phyloP scores from a whole-genome alignment of 331 rosid genomes.

The Spiraea crenata region DNA sequence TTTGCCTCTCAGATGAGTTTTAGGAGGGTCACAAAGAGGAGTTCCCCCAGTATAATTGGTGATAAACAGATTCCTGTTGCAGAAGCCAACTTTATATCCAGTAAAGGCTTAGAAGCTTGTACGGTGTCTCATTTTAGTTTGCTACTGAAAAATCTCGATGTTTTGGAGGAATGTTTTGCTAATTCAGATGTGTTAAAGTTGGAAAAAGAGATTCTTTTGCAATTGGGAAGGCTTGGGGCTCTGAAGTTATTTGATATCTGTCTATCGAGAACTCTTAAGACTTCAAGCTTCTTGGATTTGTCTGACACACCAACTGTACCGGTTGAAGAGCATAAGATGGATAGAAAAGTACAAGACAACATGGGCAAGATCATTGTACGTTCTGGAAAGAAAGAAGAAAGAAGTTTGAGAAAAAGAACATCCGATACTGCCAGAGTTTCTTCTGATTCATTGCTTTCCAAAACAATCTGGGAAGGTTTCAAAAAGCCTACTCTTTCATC shows the following conservation, averaged over 20 bases:
- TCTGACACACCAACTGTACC: slow-evolving; percentile 22
- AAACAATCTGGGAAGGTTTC: slow-evolving; percentile 28
- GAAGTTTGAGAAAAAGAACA: slow-evolving; percentile 46
- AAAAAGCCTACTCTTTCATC: slow-evolving; percentile 31
- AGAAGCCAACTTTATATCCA: slow-evolving; percentile 24
- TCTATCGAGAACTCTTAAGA: slow-evolving; percentile 49
- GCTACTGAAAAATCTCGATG: slow-evolving; percentile 70
- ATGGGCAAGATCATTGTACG: slow-evolving; percentile 37
- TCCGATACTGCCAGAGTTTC: slow-evolving; percentile 26
- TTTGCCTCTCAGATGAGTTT: slow-evolving; percentile 39
- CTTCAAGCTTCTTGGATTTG: slow-evolving; percentile 33
- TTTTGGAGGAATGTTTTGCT: slow-evolving; percentile 68
- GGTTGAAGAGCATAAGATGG: slow-evolving; percentile 30
- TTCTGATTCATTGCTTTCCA: slow-evolving; percentile 27
- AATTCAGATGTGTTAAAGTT: slow-evolving; percentile 56
- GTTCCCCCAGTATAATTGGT: slow-evolving; percentile 29
- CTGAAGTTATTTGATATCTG: slow-evolving; percentile 56
- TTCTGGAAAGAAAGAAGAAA: slow-evolving; percentile 51
- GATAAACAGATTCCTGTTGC: slow-evolving; percentile 30
- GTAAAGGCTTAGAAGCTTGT: slow-evolving; percentile 29
- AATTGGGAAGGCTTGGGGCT: slow-evolving; percentile 76
- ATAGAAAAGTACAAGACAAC: slow-evolving; percentile 19
- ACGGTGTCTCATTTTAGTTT: slow-evolving; percentile 49
- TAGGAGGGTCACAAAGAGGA: slow-evolving; percentile 37
- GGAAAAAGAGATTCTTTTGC: slow-evolving; percentile 61